phyloP scores from a whole-genome alignment of 495 filamentous ascomycete species.

The Trichodelitschia bisporula region DNA sequence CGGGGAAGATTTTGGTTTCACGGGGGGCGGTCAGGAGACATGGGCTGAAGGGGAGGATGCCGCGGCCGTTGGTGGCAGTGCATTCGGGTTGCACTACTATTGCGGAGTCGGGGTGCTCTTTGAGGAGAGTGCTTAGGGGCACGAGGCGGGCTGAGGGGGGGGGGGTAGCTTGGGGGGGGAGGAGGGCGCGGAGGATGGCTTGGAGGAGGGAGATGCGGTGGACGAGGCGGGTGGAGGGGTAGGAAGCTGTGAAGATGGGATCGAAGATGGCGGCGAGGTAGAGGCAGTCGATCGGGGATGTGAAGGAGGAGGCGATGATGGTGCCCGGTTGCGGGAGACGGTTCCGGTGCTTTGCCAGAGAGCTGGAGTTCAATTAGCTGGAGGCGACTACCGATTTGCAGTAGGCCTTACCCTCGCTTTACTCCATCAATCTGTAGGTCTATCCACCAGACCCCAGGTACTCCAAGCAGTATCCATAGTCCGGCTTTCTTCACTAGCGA shows the following conservation, averaged over 20 bases:
- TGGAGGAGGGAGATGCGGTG: constrained; percentile 48
- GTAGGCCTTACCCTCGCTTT: constrained; percentile 37
- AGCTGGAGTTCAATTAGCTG: not conserved
- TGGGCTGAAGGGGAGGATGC: constrained; percentile 62
- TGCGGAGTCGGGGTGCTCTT: constrained; percentile 41
- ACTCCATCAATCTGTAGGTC: constrained; percentile 93
- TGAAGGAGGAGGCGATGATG: constrained; percentile 75
- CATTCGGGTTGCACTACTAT: constrained; percentile 80
- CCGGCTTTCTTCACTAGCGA: constrained; percentile 53
- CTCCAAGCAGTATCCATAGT: constrained; percentile 63
- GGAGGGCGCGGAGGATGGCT: constrained; percentile 51
- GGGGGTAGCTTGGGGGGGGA: constrained; percentile 25
- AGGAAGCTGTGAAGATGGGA: constrained; percentile 71
- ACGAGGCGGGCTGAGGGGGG: constrained; percentile 26
- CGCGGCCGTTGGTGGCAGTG: constrained; percentile 80
- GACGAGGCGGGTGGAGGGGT: constrained; percentile 46
- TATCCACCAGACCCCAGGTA: constrained; percentile 91
- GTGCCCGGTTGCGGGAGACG: constrained; percentile 51
- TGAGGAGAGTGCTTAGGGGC: constrained; percentile 32
- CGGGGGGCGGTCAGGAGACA: constrained; percentile 39
- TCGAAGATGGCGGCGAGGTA: constrained; percentile 96
- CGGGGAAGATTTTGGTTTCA: constrained; percentile 55
- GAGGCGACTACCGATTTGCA: not conserved
- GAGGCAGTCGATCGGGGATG: constrained; percentile 74
- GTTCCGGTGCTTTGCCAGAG: constrained; percentile 20